Evolutionary conservation across 108 stramenopile genomes (phyloP).

Genomic region (Schizochytrium sp.): DNA sequence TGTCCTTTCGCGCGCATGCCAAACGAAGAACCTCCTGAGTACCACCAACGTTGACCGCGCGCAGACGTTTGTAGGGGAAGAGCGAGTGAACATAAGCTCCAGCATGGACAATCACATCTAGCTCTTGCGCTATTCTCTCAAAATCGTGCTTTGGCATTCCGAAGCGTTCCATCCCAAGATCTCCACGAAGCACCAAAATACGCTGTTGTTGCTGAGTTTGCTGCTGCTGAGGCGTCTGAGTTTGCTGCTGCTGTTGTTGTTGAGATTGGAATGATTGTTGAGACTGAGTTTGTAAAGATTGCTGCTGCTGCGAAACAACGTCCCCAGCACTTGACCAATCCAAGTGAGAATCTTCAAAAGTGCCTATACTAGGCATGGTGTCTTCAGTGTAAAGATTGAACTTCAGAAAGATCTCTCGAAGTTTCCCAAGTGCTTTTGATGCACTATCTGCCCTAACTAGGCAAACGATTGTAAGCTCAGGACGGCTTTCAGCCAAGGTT

Average conservation of each 20-base stretch:
- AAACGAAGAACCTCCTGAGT: slow-evolving; percentile 34
- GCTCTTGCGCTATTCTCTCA: neutral
- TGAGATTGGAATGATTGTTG: too few species aligned
- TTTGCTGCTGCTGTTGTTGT: too few species aligned
- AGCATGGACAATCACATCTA: slow-evolving; percentile 27
- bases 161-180: neutral
- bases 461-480: slow-evolving; percentile 14
- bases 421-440: neutral
- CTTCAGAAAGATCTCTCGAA: neutral
- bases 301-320: too few species aligned
- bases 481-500: neutral
- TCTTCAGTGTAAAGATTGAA: slow-evolving; percentile 21
- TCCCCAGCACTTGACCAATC: neutral
- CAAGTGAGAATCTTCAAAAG: slow-evolving; percentile 12
- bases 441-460: neutral
- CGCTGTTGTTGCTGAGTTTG: neutral
- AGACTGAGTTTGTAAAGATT: too few species aligned
- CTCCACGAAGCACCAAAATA: slow-evolving; percentile 14
- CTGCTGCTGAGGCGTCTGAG: too few species aligned
- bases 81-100: slow-evolving; percentile 15
- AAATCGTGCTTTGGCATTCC: neutral
- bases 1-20: slow-evolving; percentile 39
- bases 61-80: slow-evolving; percentile 35
- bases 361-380: slow-evolving; percentile 15
- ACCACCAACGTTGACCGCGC: slow-evolving; percentile 26